Base-by-base conservation (phyloP, 495 filamentous ascomycete species). In the Tetracladium marchalianum region DNA sequence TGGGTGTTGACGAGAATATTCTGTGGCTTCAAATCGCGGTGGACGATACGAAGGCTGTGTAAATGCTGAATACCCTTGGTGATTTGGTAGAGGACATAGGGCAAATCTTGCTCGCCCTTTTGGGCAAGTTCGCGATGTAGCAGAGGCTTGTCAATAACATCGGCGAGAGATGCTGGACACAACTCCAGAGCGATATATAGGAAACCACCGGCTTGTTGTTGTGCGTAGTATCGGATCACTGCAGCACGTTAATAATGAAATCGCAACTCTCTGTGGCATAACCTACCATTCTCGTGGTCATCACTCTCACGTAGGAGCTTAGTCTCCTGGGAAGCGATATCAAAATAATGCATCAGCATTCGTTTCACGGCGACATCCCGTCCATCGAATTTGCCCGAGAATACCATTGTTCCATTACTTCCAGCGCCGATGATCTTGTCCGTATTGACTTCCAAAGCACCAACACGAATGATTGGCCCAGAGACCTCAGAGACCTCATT, bases 21-120 rank as follows among this genome's bases (percentile, higher is more conserved):
- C 56, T 97, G 92, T 1, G 92, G 92, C 60, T 98, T 98, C 53
- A 98, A 72, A 62, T 98, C 92, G 40, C 92, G 85, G 62, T 98
- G 92, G 11, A 98, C 93, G 54, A 98, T 95, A 43, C 93, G 83
- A 37, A 97, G 73, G 11, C 80, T 82, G 62, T 98, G 92, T 15
- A 98, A 69, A 65, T 97, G 88, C 44, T 82, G 78, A 11, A 98
- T 70, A 13, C 92, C 92, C 33, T 80, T 79, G 8, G 86, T 83
- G 50, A 97, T 86, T 60, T 98, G 92, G 35, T 84, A 79, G 27
- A 97, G 66, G 13, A 92, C 77, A 39, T 77, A 68, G 1, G 75
- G 80, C 54, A 81, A 73, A 35, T 76, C 71, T 44, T 65, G 62
- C 57, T 78, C 70, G 33, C 75, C 77, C 1, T 66, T 64, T 49